Percentiles rank a stretch among this genome's conserved stretches.
Conservation (phyloP, 202 grass and related monocot genomes). For the Setaria viridis region DNA sequence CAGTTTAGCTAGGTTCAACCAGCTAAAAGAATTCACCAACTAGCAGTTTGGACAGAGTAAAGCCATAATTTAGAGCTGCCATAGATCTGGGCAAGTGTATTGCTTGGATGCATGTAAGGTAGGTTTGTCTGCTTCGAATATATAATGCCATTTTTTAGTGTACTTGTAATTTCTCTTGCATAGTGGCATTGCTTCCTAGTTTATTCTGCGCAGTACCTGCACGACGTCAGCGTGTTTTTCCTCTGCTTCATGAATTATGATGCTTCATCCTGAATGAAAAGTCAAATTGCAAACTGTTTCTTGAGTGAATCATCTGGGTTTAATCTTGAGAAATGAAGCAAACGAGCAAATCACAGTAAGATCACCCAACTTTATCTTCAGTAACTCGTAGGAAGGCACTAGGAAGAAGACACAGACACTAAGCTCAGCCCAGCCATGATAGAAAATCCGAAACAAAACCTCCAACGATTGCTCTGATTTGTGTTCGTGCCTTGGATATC, state of each 20-base stretch:
- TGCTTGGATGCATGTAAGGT: not conserved
- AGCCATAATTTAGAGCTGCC: not conserved
- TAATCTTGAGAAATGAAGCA: not conserved
- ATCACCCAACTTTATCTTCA: not conserved
- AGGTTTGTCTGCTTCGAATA: not conserved
- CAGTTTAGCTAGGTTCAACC: too few relatives aligned
- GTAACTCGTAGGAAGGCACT: too few relatives aligned
- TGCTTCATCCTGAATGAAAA: not conserved
- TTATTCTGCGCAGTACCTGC: not conserved
- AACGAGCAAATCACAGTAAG: not conserved
- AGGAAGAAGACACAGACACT: too few relatives aligned
- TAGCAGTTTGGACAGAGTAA: not conserved
- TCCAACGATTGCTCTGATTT: not conserved
- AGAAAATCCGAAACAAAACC: not conserved
- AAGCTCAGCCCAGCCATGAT: not conserved
- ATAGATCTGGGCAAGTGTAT: not conserved
- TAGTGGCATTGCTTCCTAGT: not conserved
- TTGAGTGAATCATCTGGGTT: not conserved
- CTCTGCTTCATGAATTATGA: not conserved
- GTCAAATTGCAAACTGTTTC: not conserved
- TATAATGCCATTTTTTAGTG: not conserved
- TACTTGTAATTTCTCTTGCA: not conserved
- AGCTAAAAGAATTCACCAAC: too few relatives aligned
- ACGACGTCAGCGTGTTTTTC: not conserved
- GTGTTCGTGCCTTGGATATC: not conserved